Base-by-base conservation (phyloP, 1,284 basidiomycete species). In the Anthracocystis panici-leucophaei region DNA sequence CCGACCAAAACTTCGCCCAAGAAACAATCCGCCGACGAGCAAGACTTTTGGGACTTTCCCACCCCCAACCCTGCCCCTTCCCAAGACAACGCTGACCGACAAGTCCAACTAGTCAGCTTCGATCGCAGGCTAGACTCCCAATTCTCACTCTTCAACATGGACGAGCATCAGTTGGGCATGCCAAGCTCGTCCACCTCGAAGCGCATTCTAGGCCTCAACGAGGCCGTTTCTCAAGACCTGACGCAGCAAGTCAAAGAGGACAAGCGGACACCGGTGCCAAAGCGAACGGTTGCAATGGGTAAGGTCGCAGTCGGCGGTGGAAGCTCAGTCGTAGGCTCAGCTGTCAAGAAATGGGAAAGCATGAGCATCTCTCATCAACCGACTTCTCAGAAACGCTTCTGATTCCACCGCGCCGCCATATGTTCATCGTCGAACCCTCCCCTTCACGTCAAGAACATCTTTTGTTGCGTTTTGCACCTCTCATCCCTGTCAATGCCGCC, bases 311-410 rank as follows among this genome's bases (percentile, higher is more conserved):
- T 31, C 4, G n/a, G 16, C n/a, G 41, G 40, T 31, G 11, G 14
- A 25, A 63, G 35, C 16, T 71, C 72, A 1, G 49, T 72, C 23
- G 72, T 77, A 9, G 72, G 67, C 18, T 68, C 67, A 9, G 72
- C 72, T 0, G 74, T 77, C 9, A 56, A 69, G 20, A 68, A 62
- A 16, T 78, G 76, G 76, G 76, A 78, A 29, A 75, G 59, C 57
- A 58, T 54, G 55, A 58, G 49, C 45, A 44, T 68, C 41, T 57
- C 54, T 10, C 59, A 58, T 7, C 41, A 31, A 9, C 56, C 16
- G 11, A 45, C 14, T 20, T 42, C 41, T 42, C 20, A 42, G 7
- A 42, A n/a, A 20, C 41, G 41, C 41, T 42, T 21, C 20, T 38
- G 14, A 38, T 38, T 6, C 7, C 27, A 27, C 7, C 27, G 27